phyloP scores from a whole-genome alignment of 2,329 filamentous ascomycete species.

The Leptodontidium sp. region DNA sequence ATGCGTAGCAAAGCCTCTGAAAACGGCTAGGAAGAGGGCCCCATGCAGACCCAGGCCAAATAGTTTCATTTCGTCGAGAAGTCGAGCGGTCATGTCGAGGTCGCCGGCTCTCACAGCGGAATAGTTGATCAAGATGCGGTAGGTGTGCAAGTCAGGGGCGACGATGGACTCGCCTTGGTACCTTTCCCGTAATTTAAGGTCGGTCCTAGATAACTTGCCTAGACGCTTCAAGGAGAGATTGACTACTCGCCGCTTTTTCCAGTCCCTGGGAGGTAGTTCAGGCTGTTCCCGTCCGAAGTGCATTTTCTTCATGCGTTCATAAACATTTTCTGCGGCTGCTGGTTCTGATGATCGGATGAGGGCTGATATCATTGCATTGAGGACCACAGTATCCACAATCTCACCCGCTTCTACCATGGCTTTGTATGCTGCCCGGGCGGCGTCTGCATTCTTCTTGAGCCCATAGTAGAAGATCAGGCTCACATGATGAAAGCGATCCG shows the following conservation, averaged over 20 bases:
- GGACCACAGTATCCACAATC: constrained; percentile 83
- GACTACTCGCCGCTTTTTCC: constrained; percentile 49
- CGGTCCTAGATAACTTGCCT: constrained; percentile 59
- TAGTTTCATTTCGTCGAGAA: constrained; percentile 82
- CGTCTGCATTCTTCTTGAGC: constrained; percentile 74
- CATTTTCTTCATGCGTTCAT: constrained; percentile 78
- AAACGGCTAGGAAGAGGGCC: constrained; percentile 79
- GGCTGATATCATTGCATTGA: constrained; percentile 87
- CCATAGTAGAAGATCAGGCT: constrained; percentile 87
- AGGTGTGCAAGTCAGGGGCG: constrained; percentile 80
- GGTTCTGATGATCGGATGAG: constrained; percentile 81
- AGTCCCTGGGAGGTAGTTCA: constrained; percentile 48
- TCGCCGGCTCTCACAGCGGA: constrained; percentile 75
- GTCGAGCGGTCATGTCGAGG: constrained; percentile 72
- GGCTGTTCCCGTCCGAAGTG: constrained; percentile 35
- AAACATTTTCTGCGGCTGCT: constrained; percentile 79
- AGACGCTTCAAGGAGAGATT: constrained; percentile 66
- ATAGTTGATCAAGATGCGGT: constrained; percentile 79
- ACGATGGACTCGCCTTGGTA: constrained; percentile 72
- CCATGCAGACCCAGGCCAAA: constrained; percentile 75
- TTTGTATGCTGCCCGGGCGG: constrained; percentile 78
- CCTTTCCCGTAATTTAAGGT: constrained; percentile 60
- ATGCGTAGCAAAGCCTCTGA: constrained; percentile 81
- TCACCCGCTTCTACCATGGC: constrained; percentile 86
- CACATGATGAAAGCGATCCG: constrained; percentile 83